Percentiles rank a stretch among this genome's conserved stretches.
phyloP scores from a whole-genome alignment of 1,284 basidiomycete species.

The Wolfiporia cocos region DNA sequence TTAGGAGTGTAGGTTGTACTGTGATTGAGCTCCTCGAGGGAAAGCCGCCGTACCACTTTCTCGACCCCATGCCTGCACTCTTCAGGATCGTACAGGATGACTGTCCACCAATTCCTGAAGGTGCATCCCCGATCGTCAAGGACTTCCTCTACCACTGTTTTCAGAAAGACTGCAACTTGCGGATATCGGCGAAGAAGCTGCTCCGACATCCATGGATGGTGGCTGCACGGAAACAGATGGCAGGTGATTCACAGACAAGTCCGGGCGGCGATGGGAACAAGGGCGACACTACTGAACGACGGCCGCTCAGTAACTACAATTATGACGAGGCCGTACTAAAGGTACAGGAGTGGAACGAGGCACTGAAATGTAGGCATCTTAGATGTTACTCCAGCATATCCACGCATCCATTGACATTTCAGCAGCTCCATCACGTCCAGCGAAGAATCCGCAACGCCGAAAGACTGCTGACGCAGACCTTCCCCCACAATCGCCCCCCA shows the following conservation, averaged over 20 bases:
- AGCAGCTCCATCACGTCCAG: slow-evolving; percentile 38
- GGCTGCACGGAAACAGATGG: slow-evolving; percentile 73
- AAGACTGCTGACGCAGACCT: slow-evolving; percentile 29
- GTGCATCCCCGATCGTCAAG: slow-evolving; percentile 89
- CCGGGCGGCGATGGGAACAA: slow-evolving; percentile 30
- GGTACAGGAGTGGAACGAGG: slow-evolving; percentile 98
- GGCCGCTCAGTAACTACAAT: slow-evolving; percentile 70
- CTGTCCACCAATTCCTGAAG: slow-evolving; percentile 92
- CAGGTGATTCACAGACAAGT: slow-evolving; percentile 33
- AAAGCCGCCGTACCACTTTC: slow-evolving; percentile 91
- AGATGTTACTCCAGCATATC: background rate
- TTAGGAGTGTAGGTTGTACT: slow-evolving; percentile 89
- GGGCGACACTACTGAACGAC: slow-evolving; percentile 36
- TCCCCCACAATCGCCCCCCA: slow-evolving; percentile 9
- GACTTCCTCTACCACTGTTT: slow-evolving; percentile 98
- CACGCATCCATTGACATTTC: slow-evolving; percentile 4
- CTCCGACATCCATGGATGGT: slow-evolving; percentile 96
- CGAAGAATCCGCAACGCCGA: slow-evolving; percentile 46
- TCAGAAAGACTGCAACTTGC: slow-evolving; percentile 94
- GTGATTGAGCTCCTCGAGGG: slow-evolving; percentile 96
- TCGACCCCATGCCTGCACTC: slow-evolving; percentile 97
- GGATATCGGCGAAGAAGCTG: slow-evolving; percentile 91
- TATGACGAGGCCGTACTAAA: slow-evolving; percentile 92
- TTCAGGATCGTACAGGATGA: slow-evolving; percentile 99
- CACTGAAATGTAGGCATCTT: slow-evolving; percentile 70